A percentile compares a stretch with the other conserved stretches of the same genome.
Evolutionary conservation across 768 basidiomycete species (phyloP).

Genomic region (Paxillus rubicundulus): DNA sequence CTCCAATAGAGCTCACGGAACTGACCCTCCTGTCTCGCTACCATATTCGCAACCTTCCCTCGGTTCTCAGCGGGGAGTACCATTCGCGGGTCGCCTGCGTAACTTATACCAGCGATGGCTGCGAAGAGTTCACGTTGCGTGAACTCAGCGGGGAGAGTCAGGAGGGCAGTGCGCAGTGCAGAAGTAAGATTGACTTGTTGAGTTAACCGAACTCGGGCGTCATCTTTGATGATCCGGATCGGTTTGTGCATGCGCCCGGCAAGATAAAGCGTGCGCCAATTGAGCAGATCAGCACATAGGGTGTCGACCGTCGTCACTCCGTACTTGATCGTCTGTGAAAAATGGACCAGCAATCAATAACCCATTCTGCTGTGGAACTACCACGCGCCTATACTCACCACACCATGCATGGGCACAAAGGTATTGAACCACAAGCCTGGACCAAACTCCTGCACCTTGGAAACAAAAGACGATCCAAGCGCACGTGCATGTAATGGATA

Average conservation of each 20-base stretch:
- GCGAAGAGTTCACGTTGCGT: conserved; percentile 80
- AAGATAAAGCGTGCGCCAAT: conserved; percentile 92
- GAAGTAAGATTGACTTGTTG: conserved; percentile 93
- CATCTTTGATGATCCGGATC: conserved; percentile 87
- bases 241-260: conserved; percentile 98
- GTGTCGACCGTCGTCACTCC: conserved; percentile 91
- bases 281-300: conserved; percentile 84
- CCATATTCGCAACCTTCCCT: conserved; percentile 91
- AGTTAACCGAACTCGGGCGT: conserved; percentile 86
- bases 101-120: conserved; percentile 82
- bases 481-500: conserved; percentile 88
- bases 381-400: conserved; percentile 53
- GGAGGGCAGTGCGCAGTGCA: conserved; percentile 85
- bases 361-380: no score
- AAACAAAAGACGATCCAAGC: conserved; percentile 81
- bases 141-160: conserved; percentile 82
- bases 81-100: conserved; percentile 93
- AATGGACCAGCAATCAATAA: conserved; percentile 1
- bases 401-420: conserved; percentile 77
- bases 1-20: conserved; percentile 88
- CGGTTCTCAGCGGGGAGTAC: conserved; percentile 91
- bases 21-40: conserved; percentile 73
- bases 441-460: conserved; percentile 65
- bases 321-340: conserved; percentile 84
- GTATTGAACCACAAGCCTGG: conserved; percentile 98